phyloP scores from a whole-genome alignment of 2,329 filamentous ascomycete species.

The Ophiocordyceps australis region DNA sequence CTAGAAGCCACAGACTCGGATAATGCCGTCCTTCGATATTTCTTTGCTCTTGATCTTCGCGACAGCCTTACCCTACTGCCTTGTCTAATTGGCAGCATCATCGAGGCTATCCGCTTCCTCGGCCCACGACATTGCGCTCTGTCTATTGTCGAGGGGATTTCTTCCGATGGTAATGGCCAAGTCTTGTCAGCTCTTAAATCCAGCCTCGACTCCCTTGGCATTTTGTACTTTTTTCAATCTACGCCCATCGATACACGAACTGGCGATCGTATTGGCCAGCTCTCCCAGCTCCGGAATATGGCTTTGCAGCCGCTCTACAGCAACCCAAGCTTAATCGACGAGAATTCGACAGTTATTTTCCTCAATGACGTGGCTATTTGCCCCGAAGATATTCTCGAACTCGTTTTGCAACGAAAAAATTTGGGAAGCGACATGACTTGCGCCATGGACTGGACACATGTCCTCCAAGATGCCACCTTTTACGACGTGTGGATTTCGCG shows the following conservation, averaged over 20 bases:
- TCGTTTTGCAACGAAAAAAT: constrained; percentile 25
- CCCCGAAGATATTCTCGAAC: constrained; percentile 36
- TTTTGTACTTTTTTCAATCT: constrained; percentile 20
- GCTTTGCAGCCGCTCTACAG: constrained; percentile 24
- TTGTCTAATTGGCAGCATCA: constrained; percentile 23
- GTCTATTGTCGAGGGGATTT: constrained; percentile 33
- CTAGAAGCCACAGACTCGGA: constrained; percentile 3
- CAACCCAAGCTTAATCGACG: constrained; percentile 6
- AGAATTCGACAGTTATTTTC: constrained; percentile 27
- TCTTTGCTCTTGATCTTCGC: constrained; percentile 32
- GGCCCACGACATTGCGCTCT: constrained; percentile 28
- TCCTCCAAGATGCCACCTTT: constrained; percentile 25
- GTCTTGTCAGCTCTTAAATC: constrained; percentile 21
- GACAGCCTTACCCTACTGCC: constrained; percentile 23
- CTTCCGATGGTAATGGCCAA: constrained; percentile 29
- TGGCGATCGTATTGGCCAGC: constrained; percentile 23
- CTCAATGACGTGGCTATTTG: constrained; percentile 35
- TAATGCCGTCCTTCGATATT: constrained; percentile 13
- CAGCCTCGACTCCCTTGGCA: constrained; percentile 17
- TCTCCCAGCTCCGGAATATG: constrained; percentile 32
- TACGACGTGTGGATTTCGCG: constrained; percentile 40
- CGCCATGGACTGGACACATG: constrained; percentile 37
- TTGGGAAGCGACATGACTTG: constrained; percentile 37
- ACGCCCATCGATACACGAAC: constrained; percentile 23
- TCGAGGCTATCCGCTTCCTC: constrained; percentile 28